These are phyloP conservation scores for Hemileccinum rubropunctum DNA, from an alignment of 768 basidiomycete species.

Conservation along the genomic window DNA sequence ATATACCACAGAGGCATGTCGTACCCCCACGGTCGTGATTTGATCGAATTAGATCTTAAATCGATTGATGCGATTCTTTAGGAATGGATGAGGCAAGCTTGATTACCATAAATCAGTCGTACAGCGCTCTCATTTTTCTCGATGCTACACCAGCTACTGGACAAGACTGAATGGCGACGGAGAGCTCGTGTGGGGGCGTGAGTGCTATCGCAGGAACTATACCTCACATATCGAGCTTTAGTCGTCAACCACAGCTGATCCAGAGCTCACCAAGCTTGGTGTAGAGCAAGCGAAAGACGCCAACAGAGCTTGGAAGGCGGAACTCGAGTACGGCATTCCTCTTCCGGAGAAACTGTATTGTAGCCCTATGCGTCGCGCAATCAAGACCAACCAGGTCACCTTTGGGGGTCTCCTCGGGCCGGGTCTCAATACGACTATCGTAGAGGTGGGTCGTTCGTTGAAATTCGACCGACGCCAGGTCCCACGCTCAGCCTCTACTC, in stretches of 20 bases:
- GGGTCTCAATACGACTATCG: conserved; percentile 38
- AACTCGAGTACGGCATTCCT: conserved; percentile 41
- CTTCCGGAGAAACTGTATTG: conserved; percentile 55
- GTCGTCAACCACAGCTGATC: conserved; percentile 48
- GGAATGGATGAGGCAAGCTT: conserved; percentile 60
- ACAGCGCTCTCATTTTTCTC: not conserved
- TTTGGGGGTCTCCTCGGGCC: conserved; percentile 43
- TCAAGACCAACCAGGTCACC: conserved; percentile 53
- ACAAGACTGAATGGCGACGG: conserved; percentile 60
- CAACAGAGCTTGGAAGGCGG: conserved; percentile 46
- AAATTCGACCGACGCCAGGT: not conserved
- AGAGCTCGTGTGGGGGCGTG: conserved; percentile 72
- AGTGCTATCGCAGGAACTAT: conserved; percentile 25
- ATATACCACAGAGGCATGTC: conserved; percentile 50
- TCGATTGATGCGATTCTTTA: conserved; percentile 11
- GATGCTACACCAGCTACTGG: conserved; percentile 41
- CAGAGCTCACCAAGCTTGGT: conserved; percentile 58
- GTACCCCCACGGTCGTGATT: not conserved
- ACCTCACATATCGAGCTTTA: not conserved
- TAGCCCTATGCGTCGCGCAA: conserved; percentile 62
- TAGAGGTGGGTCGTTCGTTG: conserved; percentile 47
- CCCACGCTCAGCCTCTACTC: not conserved
- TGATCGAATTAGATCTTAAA: not conserved
- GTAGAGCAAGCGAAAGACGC: conserved; percentile 51
- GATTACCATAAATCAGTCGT: not conserved